These are phyloP conservation scores for Solanum neorickii DNA, from an alignment of 257 asterid genomes.

Conservation along the genomic window DNA sequence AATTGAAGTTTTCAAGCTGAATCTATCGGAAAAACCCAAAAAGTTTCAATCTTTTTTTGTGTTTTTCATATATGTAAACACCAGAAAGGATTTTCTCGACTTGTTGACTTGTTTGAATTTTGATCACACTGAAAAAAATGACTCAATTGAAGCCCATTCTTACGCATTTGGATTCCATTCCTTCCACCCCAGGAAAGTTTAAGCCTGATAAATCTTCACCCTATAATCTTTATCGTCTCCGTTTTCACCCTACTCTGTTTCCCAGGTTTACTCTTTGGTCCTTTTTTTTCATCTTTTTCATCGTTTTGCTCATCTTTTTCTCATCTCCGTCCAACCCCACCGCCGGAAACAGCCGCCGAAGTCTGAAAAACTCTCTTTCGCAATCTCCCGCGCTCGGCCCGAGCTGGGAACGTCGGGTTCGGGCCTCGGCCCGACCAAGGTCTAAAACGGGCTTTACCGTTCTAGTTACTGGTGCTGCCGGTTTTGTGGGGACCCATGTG, in stretches of 20 bases:
- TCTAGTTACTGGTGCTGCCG: slow-evolving; percentile 80
- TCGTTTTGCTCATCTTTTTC: slow-evolving; percentile 34
- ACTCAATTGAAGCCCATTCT: slow-evolving; percentile 55
- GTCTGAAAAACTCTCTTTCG: background rate
- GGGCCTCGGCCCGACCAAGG: slow-evolving; percentile 50
- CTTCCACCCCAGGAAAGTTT: slow-evolving; percentile 55
- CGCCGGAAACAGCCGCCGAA: slow-evolving; percentile 11
- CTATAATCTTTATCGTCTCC: slow-evolving; percentile 46
- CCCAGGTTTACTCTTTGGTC: slow-evolving; percentile 66
- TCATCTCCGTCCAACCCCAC: slow-evolving; percentile 32
- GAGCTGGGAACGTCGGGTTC: slow-evolving; percentile 47
- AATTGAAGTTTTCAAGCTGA: background rate
- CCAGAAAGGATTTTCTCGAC: background rate
- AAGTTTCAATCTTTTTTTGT: background rate
- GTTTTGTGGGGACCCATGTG: slow-evolving; percentile 69
- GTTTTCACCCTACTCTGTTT: slow-evolving; percentile 28
- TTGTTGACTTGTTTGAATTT: background rate
- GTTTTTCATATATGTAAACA: background rate
- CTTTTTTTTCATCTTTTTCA: slow-evolving; percentile 27
- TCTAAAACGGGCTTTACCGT: slow-evolving; percentile 37
- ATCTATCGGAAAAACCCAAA: background rate
- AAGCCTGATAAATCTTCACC: slow-evolving; percentile 38
- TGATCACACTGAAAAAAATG: slow-evolving; percentile 13
- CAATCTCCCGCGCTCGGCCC: slow-evolving; percentile 1
- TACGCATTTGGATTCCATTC: slow-evolving; percentile 52